These are phyloP conservation scores for Erythrophleum ivorense DNA, from an alignment of 331 rosid species.

Conservation along the genomic window DNA sequence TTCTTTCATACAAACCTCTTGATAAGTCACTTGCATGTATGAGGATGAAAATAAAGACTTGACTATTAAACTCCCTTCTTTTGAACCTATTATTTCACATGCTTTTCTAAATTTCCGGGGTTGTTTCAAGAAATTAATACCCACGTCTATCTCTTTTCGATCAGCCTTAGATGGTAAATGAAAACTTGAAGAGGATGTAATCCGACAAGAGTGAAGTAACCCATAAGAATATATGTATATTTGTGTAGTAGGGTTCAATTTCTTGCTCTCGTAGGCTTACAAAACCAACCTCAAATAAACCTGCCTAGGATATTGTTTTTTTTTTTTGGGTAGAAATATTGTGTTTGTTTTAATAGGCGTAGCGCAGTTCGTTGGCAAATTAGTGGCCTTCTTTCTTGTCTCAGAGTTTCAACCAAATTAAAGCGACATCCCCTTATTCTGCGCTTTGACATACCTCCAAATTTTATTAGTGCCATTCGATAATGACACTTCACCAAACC, in stretches of 20 bases:
- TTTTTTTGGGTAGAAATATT: not conserved
- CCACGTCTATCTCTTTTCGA: not conserved
- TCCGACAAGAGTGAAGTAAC: slow-evolving; percentile 49
- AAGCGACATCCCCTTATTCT: slow-evolving; percentile 29
- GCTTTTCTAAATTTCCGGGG: not conserved
- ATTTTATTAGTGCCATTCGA: slow-evolving; percentile 34
- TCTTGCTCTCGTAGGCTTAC: slow-evolving; percentile 33
- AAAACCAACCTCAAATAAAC: slow-evolving; percentile 37
- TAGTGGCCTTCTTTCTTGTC: slow-evolving; percentile 34
- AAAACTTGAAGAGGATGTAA: slow-evolving; percentile 1
- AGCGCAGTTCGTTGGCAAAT: slow-evolving; percentile 45
- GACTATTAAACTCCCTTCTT: not conserved
- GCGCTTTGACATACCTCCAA: slow-evolving; percentile 16
- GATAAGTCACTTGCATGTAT: slow-evolving; percentile 12
- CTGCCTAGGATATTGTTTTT: not conserved
- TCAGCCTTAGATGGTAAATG: slow-evolving; percentile 2
- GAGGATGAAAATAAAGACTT: not conserved
- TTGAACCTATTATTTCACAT: slow-evolving; percentile 10
- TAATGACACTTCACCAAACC: slow-evolving; percentile 52
- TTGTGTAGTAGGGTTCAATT: slow-evolving; percentile 30
- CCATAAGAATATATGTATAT: slow-evolving; percentile 38
- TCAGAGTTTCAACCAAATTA: slow-evolving; percentile 42
- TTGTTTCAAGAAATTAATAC: not conserved
- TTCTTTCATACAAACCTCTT: not conserved
- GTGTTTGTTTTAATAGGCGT: not conserved